Conservation (phyloP, 108 stramenopile species). For the Nitzschia sp. region DNA sequence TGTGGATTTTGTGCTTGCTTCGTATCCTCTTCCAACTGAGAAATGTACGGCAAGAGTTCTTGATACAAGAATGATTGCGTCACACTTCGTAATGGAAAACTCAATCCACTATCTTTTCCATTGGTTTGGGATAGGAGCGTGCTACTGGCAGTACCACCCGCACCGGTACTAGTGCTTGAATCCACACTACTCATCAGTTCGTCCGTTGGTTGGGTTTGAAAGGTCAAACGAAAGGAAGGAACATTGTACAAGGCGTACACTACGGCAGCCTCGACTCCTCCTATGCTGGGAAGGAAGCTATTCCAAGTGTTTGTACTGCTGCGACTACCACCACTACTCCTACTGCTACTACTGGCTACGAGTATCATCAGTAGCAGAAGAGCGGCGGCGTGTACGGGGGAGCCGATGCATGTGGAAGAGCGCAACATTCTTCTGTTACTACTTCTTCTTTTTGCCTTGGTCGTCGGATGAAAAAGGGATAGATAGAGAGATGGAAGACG, state of each 20-base stretch:
- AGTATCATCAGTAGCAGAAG: no score
- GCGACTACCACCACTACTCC: no score
- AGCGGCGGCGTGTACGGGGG: no score
- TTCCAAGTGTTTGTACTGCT: no score
- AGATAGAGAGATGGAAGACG: no score
- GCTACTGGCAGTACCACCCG: neutral
- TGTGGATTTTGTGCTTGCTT: neutral
- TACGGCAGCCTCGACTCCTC: neutral
- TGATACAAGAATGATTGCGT: conserved; percentile 27
- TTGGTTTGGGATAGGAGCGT: conserved; percentile 23
- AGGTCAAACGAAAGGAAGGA: conserved; percentile 11
- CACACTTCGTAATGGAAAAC: conserved; percentile 13
- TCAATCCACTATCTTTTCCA: conserved; percentile 6
- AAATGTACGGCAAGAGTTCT: neutral
- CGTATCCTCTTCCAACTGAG: neutral
- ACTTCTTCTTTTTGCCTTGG: no score
- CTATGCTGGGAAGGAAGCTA: no score
- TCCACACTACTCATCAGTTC: conserved; percentile 1
- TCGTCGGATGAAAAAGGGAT: no score
- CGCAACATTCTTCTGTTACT: no score
- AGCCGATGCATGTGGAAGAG: no score
- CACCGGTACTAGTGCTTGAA: no score
- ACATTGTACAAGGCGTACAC: conserved; percentile 27
- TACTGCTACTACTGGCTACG: no score
- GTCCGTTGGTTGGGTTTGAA: conserved; percentile 19